phyloP scores from a whole-genome alignment of 441 rosid species.

The Eruca vesicaria region DNA sequence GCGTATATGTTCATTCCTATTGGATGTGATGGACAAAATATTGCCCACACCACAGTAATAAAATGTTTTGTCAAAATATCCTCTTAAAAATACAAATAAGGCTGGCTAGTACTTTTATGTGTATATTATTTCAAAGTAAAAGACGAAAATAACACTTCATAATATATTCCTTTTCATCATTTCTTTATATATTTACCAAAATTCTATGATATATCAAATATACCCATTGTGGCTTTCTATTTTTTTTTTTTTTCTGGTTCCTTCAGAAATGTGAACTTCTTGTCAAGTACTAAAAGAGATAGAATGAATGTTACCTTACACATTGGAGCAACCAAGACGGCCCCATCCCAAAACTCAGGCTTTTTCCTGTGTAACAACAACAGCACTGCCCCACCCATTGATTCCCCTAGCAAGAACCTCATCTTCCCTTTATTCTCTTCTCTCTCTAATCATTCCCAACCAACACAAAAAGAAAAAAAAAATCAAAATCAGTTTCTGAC shows the following conservation, averaged over 20 bases:
- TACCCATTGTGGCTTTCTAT: no score
- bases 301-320: slow-evolving; percentile 57
- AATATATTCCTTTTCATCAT: no score
- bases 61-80: no score
- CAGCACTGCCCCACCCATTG: slow-evolving; percentile 88
- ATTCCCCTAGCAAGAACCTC: slow-evolving; percentile 79
- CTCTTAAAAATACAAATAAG: no score
- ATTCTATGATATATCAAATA: no score
- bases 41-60: not conserved
- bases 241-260: not conserved
- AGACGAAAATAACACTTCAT: no score
- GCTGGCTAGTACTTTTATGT: no score
- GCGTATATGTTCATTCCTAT: not conserved
- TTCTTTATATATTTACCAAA: no score
- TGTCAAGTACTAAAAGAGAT: not conserved
- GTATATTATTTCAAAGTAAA: no score
- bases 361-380: slow-evolving; percentile 58
- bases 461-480: not conserved
- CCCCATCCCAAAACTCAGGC: slow-evolving; percentile 78
- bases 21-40: not conserved
- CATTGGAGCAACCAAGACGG: slow-evolving; percentile 82
- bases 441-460: slow-evolving; percentile 40
- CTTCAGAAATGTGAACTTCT: not conserved
- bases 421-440: slow-evolving; percentile 55
- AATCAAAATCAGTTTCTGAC: not conserved